Conservation (phyloP, 164 flowering plant species). For the Vitis vinifera region DNA sequence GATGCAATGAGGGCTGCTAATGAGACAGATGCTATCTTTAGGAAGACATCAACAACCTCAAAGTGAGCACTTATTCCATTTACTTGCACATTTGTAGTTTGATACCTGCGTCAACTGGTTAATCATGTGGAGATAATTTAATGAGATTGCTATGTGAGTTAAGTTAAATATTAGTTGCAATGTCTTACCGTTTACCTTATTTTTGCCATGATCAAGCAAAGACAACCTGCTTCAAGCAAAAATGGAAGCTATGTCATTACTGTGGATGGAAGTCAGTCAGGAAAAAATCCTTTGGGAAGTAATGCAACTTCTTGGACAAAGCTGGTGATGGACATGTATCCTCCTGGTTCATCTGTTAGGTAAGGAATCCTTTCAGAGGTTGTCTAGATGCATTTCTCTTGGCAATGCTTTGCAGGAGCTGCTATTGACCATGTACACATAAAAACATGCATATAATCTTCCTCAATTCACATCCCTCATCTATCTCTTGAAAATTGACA, state of each 20-base stretch:
- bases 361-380: constrained; percentile 18
- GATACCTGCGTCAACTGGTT: not conserved
- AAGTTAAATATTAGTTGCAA: not conserved
- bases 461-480: not conserved
- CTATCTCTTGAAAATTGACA: too few species aligned
- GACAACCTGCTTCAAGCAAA: constrained; percentile 86
- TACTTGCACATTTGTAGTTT: not conserved
- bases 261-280: constrained; percentile 48
- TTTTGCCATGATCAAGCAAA: constrained; percentile 74
- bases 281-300: constrained; percentile 36
- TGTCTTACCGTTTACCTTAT: constrained; percentile 22
- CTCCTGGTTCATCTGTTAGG: constrained; percentile 76
- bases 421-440: too few species aligned
- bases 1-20: constrained; percentile 73
- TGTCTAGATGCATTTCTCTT: not conserved
- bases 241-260: constrained; percentile 49
- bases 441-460: not conserved
- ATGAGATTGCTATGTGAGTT: not conserved
- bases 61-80: constrained; percentile 49
- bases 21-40: constrained; percentile 42
- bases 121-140: not conserved
- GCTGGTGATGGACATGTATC: constrained; percentile 80
- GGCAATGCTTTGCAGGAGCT: not conserved
- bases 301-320: constrained; percentile 64
- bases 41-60: constrained; percentile 40